Evolutionary conservation across 345 rosid species (phyloP).

Genomic region (Raphanus sativus): DNA sequence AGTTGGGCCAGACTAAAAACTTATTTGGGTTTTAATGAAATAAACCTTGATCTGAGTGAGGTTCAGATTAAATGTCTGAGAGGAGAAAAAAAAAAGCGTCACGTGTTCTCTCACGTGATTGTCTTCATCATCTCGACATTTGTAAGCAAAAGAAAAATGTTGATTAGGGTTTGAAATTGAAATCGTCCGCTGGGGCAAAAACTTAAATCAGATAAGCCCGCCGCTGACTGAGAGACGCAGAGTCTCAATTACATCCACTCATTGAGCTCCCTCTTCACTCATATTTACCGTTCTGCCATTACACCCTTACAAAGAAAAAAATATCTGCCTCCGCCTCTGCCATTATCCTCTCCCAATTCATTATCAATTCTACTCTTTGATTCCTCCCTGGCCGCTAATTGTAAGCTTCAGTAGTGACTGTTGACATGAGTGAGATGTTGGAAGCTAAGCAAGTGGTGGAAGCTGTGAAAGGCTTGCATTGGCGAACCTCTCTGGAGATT

Average conservation of each 20-base stretch:
- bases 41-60: no score
- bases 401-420: neutral
- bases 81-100: neutral
- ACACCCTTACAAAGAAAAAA: neutral
- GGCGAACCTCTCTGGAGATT: slow-evolving; percentile 65
- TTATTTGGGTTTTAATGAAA: no score
- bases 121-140: slow-evolving; percentile 32
- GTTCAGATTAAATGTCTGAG: no score
- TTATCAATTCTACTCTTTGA: neutral
- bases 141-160: neutral
- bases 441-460: slow-evolving; percentile 58
- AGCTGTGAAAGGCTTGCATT: slow-evolving; percentile 73
- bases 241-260: neutral
- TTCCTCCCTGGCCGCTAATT: neutral
- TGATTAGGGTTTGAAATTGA: slow-evolving; percentile 40
- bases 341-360: neutral
- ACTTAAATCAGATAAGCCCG: neutral
- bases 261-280: neutral
- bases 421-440: slow-evolving; percentile 20
- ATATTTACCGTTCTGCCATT: neutral
- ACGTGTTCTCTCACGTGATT: slow-evolving; percentile 39
- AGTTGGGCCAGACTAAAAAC: no score
- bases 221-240: slow-evolving; percentile 10
- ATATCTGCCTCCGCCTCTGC: neutral
- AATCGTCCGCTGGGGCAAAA: slow-evolving; percentile 14